Base-by-base conservation (phyloP, 2,329 filamentous ascomycete genomes). In the Trichoderma atrobrunneum region DNA sequence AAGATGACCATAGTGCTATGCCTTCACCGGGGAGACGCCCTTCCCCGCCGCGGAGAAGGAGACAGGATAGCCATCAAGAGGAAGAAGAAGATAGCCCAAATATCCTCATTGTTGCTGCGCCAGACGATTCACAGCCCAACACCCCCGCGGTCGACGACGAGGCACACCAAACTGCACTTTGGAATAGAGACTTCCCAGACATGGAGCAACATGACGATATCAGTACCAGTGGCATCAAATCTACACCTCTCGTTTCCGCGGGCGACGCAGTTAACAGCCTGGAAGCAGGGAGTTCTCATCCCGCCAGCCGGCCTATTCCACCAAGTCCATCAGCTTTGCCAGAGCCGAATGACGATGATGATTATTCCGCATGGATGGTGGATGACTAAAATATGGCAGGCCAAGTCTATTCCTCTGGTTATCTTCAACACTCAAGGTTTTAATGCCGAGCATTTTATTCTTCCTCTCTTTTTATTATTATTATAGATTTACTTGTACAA, bases 21-120 rank as follows among this genome's bases (percentile, higher is more conserved):
- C 62, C 21, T 26, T 57, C 73, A 7, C 62, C 70, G 0, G 66
- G 72, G 18, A 80, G 84, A 63, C 86, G 87, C 4, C 83, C 85
- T 3, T 77, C 89, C 24, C 88, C 89, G 5, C 84, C 83, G 21
- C 79, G 84, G 60, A 80, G 83, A 54, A 80, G 83, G 61, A 77
- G 80, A 36, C 80, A 80, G 7, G 78, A 78, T 36, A 79, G 79
- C 43, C 77, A 84, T 16, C 79, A 81, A 12, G 75, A 78, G 7
- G 81, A 82, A 11, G 78, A 78, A 28, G 77, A 78, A 30, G 77
- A 80, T 8, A 78, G 85, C 7, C 87, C 90, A 72, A 84, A 83
- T 10, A 79, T 93, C 54, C 83, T 93, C 5, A 87, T 93, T 18
- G 89, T 93, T 14, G 87, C 88, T 72, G 90, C 90, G 1, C 91